Percentiles rank a stretch among this genome's conserved stretches.
These are phyloP conservation scores for Gloeophyllum trabeum DNA, from an alignment of 768 basidiomycete species.

Conservation along the genomic window DNA sequence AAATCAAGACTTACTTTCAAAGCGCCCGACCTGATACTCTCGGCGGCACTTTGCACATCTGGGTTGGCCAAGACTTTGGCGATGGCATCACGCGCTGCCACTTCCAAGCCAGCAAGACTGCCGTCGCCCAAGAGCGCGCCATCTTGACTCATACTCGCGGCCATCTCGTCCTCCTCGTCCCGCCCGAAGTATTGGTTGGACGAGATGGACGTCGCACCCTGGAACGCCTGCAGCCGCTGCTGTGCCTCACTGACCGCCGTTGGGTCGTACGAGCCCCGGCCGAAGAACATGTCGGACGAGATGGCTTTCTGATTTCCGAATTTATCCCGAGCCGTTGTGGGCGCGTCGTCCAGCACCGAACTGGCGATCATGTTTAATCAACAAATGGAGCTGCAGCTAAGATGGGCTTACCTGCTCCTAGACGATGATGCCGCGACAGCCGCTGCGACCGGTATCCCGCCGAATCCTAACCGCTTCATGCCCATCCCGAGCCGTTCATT, in stretches of 20 bases:
- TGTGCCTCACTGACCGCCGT: conserved; percentile 63
- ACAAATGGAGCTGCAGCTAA: neutral
- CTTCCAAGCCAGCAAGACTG: conserved; percentile 40
- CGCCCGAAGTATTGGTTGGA: conserved; percentile 96
- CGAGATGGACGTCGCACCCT: conserved; percentile 87
- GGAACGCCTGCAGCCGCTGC: conserved; percentile 71
- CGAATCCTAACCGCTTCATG: conserved; percentile 76
- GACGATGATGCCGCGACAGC: conserved; percentile 40
- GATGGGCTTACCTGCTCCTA: conserved; percentile 13
- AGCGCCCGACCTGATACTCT: conserved; percentile 69
- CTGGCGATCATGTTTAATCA: conserved; percentile 6
- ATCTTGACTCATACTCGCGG: conserved; percentile 21
- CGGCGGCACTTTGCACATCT: conserved; percentile 78
- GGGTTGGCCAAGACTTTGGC: conserved; percentile 69
- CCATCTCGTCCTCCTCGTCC: conserved; percentile 63
- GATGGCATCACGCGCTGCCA: conserved; percentile 67
- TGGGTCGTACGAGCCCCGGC: conserved; percentile 80
- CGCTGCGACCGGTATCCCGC: conserved; percentile 59
- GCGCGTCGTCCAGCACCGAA: conserved; percentile 40
- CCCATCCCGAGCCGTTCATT: conserved; percentile 53
- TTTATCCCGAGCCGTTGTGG: conserved; percentile 78
- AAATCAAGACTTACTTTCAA: conserved; percentile 49
- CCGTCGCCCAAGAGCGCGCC: conserved; percentile 42
- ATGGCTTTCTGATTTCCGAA: conserved; percentile 93
- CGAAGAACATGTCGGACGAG: conserved; percentile 97